Conservation (phyloP, 768 basidiomycete genomes). For the Nidularia sp. region DNA sequence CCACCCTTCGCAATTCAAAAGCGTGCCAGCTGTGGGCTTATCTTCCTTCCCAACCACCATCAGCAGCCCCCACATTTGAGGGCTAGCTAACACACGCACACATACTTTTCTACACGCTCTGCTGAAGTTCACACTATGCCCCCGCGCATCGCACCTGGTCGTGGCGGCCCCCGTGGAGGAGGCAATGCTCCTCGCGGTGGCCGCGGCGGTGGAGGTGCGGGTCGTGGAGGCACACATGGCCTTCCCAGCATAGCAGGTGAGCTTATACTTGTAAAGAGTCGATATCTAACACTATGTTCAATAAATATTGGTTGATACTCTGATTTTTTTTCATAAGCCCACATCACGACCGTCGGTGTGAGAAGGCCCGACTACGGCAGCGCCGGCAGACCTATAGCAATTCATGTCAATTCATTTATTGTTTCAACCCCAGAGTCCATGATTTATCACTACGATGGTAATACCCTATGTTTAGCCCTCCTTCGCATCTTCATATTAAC, state of each 20-base stretch:
- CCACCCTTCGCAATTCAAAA: too few relatives aligned
- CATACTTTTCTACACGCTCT: not conserved
- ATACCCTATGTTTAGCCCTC: not conserved
- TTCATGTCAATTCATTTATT: conserved; percentile 48
- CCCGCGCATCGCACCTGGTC: conserved; percentile 14
- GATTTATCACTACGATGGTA: conserved; percentile 76
- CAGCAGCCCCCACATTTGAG: not conserved
- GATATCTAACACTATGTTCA: conserved; percentile 4
- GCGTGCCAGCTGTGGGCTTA: too few relatives aligned
- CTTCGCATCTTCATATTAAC: conserved; percentile 18
- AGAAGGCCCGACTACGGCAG: conserved; percentile 56
- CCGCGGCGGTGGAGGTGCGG: conserved; percentile 21
- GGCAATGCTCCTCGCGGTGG: conserved; percentile 13
- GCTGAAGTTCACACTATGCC: conserved; percentile 3
- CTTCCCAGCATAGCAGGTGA: conserved; percentile 26
- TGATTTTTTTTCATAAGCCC: conserved; percentile 12
- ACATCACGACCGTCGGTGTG: conserved; percentile 53
- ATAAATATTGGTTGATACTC: conserved; percentile 3
- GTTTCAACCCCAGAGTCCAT: conserved; percentile 43
- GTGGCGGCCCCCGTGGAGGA: conserved; percentile 15
- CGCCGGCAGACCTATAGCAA: conserved; percentile 14
- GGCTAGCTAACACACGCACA: not conserved
- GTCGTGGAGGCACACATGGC: conserved; percentile 20
- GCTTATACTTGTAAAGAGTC: conserved; percentile 13
- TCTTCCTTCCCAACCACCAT: not conserved